phyloP scores from a whole-genome alignment of 164 flowering plant genomes.

The Annona squamosa region DNA sequence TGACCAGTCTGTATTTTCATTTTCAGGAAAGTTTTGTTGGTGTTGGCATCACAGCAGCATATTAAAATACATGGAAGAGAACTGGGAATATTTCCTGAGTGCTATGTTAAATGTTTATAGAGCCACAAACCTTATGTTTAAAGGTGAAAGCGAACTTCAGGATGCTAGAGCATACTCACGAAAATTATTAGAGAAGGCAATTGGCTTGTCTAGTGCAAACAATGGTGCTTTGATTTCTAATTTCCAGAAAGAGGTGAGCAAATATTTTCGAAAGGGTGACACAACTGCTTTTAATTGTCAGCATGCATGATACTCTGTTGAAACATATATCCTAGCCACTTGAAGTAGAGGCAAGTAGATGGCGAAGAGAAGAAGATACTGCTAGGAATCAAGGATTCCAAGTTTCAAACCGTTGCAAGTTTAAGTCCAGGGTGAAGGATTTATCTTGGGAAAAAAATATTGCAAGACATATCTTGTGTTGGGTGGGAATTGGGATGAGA shows the following conservation, averaged over 20 bases:
- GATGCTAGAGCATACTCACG: conserved; percentile 27
- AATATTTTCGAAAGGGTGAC: not conserved
- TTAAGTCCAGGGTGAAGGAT: too few species aligned
- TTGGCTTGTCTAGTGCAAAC: not conserved
- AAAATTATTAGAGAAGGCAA: conserved; percentile 16
- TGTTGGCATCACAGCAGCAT: conserved; percentile 19
- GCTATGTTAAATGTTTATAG: conserved; percentile 26
- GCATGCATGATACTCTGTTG: too few species aligned
- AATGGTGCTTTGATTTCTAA: not conserved
- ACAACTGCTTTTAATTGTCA: too few species aligned
- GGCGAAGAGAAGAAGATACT: too few species aligned
- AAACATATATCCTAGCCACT: too few species aligned
- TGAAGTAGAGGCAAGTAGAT: too few species aligned
- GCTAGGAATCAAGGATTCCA: too few species aligned
- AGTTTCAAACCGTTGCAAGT: too few species aligned
- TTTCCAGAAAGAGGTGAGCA: conserved; percentile 1
- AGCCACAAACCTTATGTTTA: conserved; percentile 34
- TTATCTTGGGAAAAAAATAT: too few species aligned
- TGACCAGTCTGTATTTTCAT: not conserved
- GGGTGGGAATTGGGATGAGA: too few species aligned
- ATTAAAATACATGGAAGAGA: conserved; percentile 13
- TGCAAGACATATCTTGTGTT: too few species aligned
- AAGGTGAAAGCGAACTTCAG: conserved; percentile 25
- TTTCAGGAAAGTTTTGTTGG: conserved; percentile 29
- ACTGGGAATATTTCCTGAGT: conserved; percentile 15